phyloP scores from a whole-genome alignment of 2,329 filamentous ascomycete species.

The Esteya vermicola region DNA sequence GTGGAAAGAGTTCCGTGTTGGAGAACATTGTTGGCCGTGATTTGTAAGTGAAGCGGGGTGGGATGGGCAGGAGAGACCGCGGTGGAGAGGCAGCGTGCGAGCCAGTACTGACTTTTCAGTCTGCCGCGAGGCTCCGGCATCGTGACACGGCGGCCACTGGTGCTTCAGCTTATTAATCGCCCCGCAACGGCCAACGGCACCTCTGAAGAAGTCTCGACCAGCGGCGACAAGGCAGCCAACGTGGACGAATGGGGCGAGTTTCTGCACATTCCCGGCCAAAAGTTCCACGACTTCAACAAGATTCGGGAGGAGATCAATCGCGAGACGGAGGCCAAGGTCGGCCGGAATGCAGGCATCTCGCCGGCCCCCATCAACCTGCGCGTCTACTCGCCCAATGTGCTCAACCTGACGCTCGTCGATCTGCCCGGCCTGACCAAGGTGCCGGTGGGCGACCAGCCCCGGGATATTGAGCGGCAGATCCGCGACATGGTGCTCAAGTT shows the following conservation, averaged over 20 bases:
- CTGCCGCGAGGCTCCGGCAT: conserved; percentile 95
- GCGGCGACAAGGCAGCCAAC: conserved; percentile 78
- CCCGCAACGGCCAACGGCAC: conserved; percentile 59
- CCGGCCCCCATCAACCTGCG: conserved; percentile 95
- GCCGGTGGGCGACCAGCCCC: conserved; percentile 92
- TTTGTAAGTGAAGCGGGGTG: conserved; percentile 46
- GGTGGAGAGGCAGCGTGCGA: no score
- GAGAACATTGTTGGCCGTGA: conserved; percentile 98
- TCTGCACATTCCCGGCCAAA: conserved; percentile 80
- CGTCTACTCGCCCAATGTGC: conserved; percentile 91
- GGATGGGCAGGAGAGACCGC: not conserved
- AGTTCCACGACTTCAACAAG: conserved; percentile 90
- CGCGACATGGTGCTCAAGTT: conserved; percentile 94
- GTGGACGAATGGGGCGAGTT: conserved; percentile 97
- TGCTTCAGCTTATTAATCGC: conserved; percentile 96
- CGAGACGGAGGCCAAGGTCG: conserved; percentile 52
- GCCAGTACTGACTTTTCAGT: conserved; percentile 30
- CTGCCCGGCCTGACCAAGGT: conserved; percentile 94
- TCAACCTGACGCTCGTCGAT: conserved; percentile 93
- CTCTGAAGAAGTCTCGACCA: conserved; percentile 48
- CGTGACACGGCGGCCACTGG: conserved; percentile 86
- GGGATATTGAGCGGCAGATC: conserved; percentile 97
- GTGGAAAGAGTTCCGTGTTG: conserved; percentile 96
- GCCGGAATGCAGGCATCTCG: conserved; percentile 97
- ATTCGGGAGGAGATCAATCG: conserved; percentile 94